phyloP scores from a whole-genome alignment of 768 basidiomycete genomes.

The Tricholomella constricta region DNA sequence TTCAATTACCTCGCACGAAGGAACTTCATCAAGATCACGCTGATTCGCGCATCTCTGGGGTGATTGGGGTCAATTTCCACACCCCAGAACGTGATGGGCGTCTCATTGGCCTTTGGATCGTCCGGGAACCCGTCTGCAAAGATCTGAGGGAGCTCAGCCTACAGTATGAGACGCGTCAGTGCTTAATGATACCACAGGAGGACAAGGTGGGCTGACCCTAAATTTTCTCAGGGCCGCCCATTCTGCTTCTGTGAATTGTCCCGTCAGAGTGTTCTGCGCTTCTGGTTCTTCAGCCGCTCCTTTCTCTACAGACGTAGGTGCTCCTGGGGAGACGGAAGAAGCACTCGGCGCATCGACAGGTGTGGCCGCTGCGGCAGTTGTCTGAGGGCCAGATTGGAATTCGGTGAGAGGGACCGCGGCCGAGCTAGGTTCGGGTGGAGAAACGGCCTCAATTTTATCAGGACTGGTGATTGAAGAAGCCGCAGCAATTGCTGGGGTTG shows the following conservation, averaged over 20 bases:
- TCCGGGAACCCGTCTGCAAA: constrained; percentile 64
- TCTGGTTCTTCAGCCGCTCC: constrained; percentile 39
- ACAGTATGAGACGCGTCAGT: constrained; percentile 1
- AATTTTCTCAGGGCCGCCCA: constrained; percentile 72
- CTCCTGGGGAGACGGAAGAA: constrained; percentile 10
- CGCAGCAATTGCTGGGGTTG: constrained; percentile 13
- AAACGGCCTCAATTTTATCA: neutral
- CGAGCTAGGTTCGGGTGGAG: constrained; percentile 1
- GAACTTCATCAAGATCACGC: constrained; percentile 82
- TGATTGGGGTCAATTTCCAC: constrained; percentile 62
- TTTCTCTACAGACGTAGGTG: constrained; percentile 7
- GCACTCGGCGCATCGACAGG: constrained; percentile 6
- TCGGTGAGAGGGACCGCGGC: constrained; percentile 2
- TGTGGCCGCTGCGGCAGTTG: constrained; percentile 7
- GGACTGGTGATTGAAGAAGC: constrained; percentile 10
- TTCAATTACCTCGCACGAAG: constrained; percentile 65
- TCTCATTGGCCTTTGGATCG: constrained; percentile 49
- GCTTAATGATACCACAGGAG: neutral
- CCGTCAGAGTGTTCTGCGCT: constrained; percentile 69
- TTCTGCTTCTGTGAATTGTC: constrained; percentile 69
- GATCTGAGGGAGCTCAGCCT: constrained; percentile 51
- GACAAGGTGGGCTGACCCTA: constrained; percentile 55
- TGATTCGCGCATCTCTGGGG: constrained; percentile 62
- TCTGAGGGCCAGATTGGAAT: neutral
- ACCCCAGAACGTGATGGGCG: constrained; percentile 69